Percentiles rank a stretch among this genome's conserved stretches.
Evolutionary conservation across 2,329 filamentous ascomycete species (phyloP).

Genomic region (Penicillium vulpinum): DNA sequence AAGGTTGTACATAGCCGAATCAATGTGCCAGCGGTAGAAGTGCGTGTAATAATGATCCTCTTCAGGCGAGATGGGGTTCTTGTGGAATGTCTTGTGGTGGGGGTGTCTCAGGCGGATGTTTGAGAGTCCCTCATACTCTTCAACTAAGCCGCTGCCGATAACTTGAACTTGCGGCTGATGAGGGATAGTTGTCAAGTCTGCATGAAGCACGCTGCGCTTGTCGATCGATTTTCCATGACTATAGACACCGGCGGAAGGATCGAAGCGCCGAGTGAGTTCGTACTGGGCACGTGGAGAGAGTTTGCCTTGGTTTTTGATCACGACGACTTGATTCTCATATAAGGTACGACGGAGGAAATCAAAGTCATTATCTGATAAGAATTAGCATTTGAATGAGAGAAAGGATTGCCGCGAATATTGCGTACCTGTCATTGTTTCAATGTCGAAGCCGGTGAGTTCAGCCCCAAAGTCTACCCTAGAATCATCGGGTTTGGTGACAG

Average conservation of each 20-base stretch:
- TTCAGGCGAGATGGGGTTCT: constrained; percentile 59
- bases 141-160: constrained; percentile 70
- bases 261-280: constrained; percentile 70
- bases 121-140: constrained; percentile 67
- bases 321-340: constrained; percentile 66
- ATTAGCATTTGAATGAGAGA: neutral
- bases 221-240: constrained; percentile 75
- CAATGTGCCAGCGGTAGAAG: constrained; percentile 77
- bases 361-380: constrained; percentile 59
- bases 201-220: constrained; percentile 66
- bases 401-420: neutral
- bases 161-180: constrained; percentile 77
- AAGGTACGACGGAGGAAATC: constrained; percentile 62
- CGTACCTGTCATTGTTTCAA: neutral
- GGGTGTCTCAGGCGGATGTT: constrained; percentile 69
- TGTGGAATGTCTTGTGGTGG: constrained; percentile 74
- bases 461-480: constrained; percentile 1
- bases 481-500: neutral
- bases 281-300: constrained; percentile 69
- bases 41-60: constrained; percentile 57
- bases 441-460: neutral
- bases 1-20: constrained; percentile 71
- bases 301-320: constrained; percentile 66
- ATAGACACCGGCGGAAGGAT: constrained; percentile 63
- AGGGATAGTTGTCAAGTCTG: constrained; percentile 75